Evolutionary conservation across 441 rosid genomes (phyloP), one percentile per base, ranked within the genome.

Genomic region (Brassica balearica): DNA sequence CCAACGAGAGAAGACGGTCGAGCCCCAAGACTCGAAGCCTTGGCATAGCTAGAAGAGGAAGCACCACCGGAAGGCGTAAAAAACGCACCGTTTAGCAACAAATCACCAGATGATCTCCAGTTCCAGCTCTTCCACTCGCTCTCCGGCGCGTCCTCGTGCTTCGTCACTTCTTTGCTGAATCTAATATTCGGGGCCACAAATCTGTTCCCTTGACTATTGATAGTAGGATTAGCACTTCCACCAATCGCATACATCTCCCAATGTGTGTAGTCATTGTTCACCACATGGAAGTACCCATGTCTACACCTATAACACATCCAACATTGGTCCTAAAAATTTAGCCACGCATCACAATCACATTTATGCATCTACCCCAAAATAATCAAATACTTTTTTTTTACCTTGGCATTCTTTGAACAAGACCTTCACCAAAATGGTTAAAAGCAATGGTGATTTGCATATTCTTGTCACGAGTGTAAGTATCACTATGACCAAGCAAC

Each of bases 371-470:
- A 4, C 11, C 11, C 48, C 4, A 41, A 10, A 43, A 22, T 7
- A 36, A 29, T 9, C 11, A 19, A n/a, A 22, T n/a, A 51, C n/a
- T 51, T 48, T 48, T 1, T 55, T 53, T 8, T 77, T 89, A 91
- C 97, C 97, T 90, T 2, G 98, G 98, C 87, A 93, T 93, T 77
- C 96, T 86, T 51, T 93, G 96, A 72, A 92, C 92, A 22, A 92
- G 92, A 0, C 97, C 97, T 86, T 92, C 92, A 0, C 97, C 97
- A 12, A 92, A 92, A 87, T 92, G 97, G 81, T 92, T 92, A 25
- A 91, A 93, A 68, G 96, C 97, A 7, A 93, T 90, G 3, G 97
- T 93, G 81, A 88, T 85, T 69, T 91, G 97, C 97, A 93, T 93
- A 84, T 82, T 82, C 88, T 88, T 90, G 90, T 93, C 98, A 60